A percentile compares a stretch with the other conserved stretches of the same genome.
Conservation (phyloP, 2,329 filamentous ascomycete species). For the Trichophyton equinum region DNA sequence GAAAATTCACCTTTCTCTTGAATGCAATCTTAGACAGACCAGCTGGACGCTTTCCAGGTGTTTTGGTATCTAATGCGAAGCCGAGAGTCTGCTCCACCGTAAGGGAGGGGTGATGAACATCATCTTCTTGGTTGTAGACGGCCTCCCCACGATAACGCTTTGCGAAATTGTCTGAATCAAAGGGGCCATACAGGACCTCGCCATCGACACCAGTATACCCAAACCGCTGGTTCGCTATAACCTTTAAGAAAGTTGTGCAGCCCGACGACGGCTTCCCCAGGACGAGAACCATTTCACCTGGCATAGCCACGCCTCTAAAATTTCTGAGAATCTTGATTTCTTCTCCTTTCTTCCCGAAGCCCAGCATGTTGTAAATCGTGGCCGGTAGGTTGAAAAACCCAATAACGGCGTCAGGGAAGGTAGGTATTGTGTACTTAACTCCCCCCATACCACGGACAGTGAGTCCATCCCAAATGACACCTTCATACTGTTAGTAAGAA, state of each 20-base stretch:
- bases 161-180: conserved; percentile 55
- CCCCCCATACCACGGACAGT: conserved; percentile 66
- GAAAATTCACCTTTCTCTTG: conserved; percentile 45
- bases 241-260: conserved; percentile 76
- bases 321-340: conserved; percentile 62
- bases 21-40: conserved; percentile 62
- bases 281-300: conserved; percentile 81
- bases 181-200: conserved; percentile 65
- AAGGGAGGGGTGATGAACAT: conserved; percentile 71
- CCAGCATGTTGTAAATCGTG: conserved; percentile 50
- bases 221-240: conserved; percentile 69
- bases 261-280: conserved; percentile 60
- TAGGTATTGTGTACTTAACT: conserved; percentile 57
- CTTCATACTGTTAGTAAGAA: conserved; percentile 17
- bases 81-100: conserved; percentile 78
- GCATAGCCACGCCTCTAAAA: conserved; percentile 51
- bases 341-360: conserved; percentile 52
- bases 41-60: conserved; percentile 64
- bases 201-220: conserved; percentile 56
- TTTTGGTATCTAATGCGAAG: conserved; percentile 75
- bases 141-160: conserved; percentile 67
- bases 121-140: conserved; percentile 77
- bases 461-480: conserved; percentile 65
- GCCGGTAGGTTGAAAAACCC: conserved; percentile 64
- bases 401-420: conserved; percentile 65